phyloP scores from a whole-genome alignment of 2,329 filamentous ascomycete species.

The Xylaria hypoxylon region DNA sequence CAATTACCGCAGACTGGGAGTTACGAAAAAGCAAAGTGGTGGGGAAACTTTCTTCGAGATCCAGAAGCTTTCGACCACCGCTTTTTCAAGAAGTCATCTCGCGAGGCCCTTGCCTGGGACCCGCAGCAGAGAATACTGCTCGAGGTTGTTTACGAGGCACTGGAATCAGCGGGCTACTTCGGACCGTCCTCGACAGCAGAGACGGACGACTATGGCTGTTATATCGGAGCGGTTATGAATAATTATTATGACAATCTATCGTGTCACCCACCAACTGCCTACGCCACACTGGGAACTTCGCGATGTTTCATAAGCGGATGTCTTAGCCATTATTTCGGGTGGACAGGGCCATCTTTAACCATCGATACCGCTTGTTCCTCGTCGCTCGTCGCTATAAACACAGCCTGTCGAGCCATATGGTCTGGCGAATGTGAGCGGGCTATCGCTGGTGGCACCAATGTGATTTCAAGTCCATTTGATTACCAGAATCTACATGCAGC shows the following conservation, averaged over 20 bases:
- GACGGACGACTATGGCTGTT: slow-evolving; percentile 40
- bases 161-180: slow-evolving; percentile 49
- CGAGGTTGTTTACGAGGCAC: slow-evolving; percentile 53
- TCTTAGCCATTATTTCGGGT: slow-evolving; percentile 53
- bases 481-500: slow-evolving; percentile 46
- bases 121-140: slow-evolving; percentile 51
- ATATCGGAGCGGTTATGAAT: slow-evolving; percentile 37
- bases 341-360: slow-evolving; percentile 50
- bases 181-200: slow-evolving; percentile 46
- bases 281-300: slow-evolving; percentile 42
- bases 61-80: slow-evolving; percentile 39
- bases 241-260: slow-evolving; percentile 43
- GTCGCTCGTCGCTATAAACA: slow-evolving; percentile 53
- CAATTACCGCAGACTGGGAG: not conserved
- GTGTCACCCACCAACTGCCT: slow-evolving; percentile 35
- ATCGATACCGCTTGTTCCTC: slow-evolving; percentile 56
- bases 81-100: slow-evolving; percentile 49
- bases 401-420: slow-evolving; percentile 51
- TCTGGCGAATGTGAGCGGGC: slow-evolving; percentile 50
- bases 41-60: slow-evolving; percentile 47
- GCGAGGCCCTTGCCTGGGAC: slow-evolving; percentile 51
- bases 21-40: slow-evolving; percentile 28
- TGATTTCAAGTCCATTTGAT: slow-evolving; percentile 50
- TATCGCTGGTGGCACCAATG: slow-evolving; percentile 51
- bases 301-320: slow-evolving; percentile 48